A percentile compares a stretch with the other conserved stretches of the same genome.
These are phyloP conservation scores for Candida mesenterica DNA, from an alignment of 1,139 yeast genomes.

Conservation along the genomic window DNA sequence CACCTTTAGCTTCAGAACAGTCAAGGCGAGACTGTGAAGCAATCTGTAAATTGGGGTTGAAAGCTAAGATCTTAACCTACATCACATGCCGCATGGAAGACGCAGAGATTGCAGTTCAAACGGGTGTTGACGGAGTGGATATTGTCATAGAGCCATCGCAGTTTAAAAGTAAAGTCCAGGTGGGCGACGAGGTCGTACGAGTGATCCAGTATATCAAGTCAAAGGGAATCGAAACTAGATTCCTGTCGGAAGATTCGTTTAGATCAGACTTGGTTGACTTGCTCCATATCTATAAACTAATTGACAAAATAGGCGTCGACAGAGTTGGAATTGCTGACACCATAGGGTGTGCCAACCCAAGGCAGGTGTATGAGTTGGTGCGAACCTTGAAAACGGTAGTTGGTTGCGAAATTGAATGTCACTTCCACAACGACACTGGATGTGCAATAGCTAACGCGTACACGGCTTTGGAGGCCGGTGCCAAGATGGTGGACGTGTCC, in stretches of 20 bases:
- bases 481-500: slow-evolving; percentile 54
- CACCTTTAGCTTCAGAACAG: slow-evolving; percentile 59
- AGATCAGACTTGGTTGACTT: slow-evolving; percentile 58
- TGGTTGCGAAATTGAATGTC: slow-evolving; percentile 57
- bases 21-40: slow-evolving; percentile 57
- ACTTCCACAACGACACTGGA: slow-evolving; percentile 62
- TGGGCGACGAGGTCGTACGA: slow-evolving; percentile 57
- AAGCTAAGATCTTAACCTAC: slow-evolving; percentile 56
- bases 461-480: slow-evolving; percentile 63
- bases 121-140: slow-evolving; percentile 62
- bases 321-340: slow-evolving; percentile 64
- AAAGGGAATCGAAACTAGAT: slow-evolving; percentile 57
- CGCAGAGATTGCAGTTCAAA: slow-evolving; percentile 56
- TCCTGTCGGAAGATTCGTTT: slow-evolving; percentile 57
- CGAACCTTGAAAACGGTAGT: slow-evolving; percentile 58
- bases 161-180: slow-evolving; percentile 51
- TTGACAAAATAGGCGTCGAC: slow-evolving; percentile 58
- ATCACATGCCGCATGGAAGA: slow-evolving; percentile 63
- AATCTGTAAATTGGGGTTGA: slow-evolving; percentile 54
- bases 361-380: slow-evolving; percentile 59
- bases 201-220: slow-evolving; percentile 59
- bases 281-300: slow-evolving; percentile 55
- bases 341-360: slow-evolving; percentile 61
- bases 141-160: slow-evolving; percentile 60
- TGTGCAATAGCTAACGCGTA: slow-evolving; percentile 63